Base-by-base conservation (phyloP, 2,329 filamentous ascomycete species). In the Colletotrichum gigasporum region DNA sequence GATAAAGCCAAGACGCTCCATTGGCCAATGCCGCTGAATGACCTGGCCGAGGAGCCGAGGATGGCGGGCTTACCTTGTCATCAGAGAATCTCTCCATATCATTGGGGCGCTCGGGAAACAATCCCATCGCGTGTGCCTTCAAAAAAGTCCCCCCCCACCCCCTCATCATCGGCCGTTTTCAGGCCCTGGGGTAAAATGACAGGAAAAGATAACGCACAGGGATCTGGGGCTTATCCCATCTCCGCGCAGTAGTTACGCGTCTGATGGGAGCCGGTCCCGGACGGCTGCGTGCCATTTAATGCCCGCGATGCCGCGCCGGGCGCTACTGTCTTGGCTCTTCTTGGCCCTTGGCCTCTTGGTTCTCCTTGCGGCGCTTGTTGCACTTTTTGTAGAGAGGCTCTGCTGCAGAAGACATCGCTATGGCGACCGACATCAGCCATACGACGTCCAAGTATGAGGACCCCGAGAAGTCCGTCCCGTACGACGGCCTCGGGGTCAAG, bases 251-350 rank as follows among this genome's bases (percentile, higher is more conserved):
- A 56, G n/a, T n/a, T n/a, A n/a, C 39, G 53, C 53, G 39, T n/a
- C 39, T 22, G 41, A 47, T 39, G 6, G 10, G 18, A 26, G 47
- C 14, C n/a, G 47, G 32, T 39, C n/a, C 53, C 14, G 22, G 22
- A 39, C 20, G 8, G 8, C 11, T 55, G 53, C 30, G n/a, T 28
- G 11, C 35, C 16, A 10, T 37, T 39, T 56, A 53, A 64, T 47
- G 18, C 14, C 41, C 11, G 22, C 48, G 47, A 60, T 61, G 61
- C 61, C 61, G 61, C 61, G 61, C 61, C 61, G 61, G 61, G 55
- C 47, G 34, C 61, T 64, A 47, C n/a, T n/a, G 14, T 9, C 61
- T 64, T 64, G 61, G 61, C 61, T 48, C 10, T 34, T 41, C 20
- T 56, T 64, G 41, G 55, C 32, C 26, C 26, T 22, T 44, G 34